Base-by-base conservation (phyloP, 2,329 filamentous ascomycete genomes). In the Microcera coccophila region DNA sequence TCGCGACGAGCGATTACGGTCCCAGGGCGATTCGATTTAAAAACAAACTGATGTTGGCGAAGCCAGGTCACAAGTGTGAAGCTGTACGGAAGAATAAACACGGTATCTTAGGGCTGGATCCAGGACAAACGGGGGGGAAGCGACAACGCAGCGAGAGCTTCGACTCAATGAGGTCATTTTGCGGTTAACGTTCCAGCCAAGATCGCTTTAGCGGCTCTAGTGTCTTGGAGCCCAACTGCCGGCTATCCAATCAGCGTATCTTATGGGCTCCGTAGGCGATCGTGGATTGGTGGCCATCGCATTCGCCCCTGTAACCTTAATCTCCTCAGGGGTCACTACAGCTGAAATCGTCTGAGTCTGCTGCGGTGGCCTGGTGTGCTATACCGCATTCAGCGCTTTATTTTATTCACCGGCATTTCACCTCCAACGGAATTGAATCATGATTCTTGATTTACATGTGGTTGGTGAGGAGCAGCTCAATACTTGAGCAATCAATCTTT, bases 141-240 rank as follows among this genome's bases (percentile, higher is more conserved):
- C 22, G 12, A 26, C 12, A 26, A 26, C 22, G 22, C 29, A 16
- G 29, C 29, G 29, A 16, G 22, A 26, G 22, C 22, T 26, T 26
- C 26, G 10, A n/a, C 17, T 24, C 16, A 21, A 42, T 45, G 43
- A 45, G 39, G 43, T 45, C 43, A 45, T 45, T 22, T n/a, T 15
- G 29, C 29, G 9, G 29, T 7, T 10, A 16, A 5, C 29, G 15
- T 14, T n/a, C 15, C 8, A 15, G 5, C 5, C 29, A 15, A 15
- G 29, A 32, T 32, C 29, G 29, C 29, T 16, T 15, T 16, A 16
- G 29, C 11, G n/a, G 29, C 11, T 32, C 29, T 32, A 32, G 29
- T 8, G 24, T 8, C 11, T 15, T n/a, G 9, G 15, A 16, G 29
- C 8, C 29, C 29, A 32, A 32, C 8, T 32, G 29, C 29, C 29